Base-by-base conservation (phyloP, 2,329 filamentous ascomycete species). In the Phialophora chinensis region DNA sequence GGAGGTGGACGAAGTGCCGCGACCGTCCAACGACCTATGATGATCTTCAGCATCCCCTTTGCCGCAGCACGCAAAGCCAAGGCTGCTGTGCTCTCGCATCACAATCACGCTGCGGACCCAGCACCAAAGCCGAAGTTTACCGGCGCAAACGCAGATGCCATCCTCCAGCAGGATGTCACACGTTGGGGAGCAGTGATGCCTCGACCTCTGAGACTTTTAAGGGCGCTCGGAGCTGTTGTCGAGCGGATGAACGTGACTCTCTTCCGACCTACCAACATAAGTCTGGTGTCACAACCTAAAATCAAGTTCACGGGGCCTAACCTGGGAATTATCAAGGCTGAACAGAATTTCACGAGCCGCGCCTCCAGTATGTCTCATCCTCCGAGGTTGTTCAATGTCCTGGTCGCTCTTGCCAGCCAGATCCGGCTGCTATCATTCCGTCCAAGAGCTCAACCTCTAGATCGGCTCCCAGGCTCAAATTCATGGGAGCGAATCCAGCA, bases 291-390 rank as follows among this genome's bases (percentile, higher is more conserved):
- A 33, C 8, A 3, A 10, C 31, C 31, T 33, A 11, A 33, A 11
- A 12, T 44, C 35, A 59, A 59, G 12, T 27, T 47, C 38, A 59
- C n/a, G 25, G 56, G 38, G 29, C 33, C 56, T 11, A 59, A 59
- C 14, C 33, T 29, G 23, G 33, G 17, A 25, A 31, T 47, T 10
- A 31, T 59, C 38, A 59, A 44, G 14, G 56, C 2, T 0, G 44
- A 47, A 6, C 56, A 59, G 20, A 59, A 47, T 38, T 17, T 27
- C 35, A 54, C 59, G 23, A 53, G 20, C 31, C 35, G n/a, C 11
- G 47, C 31, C 35, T 10, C 59, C 23, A n/a, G 11, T 23, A 61
- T 44, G 49, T 31, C 31, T 38, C 59, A 38, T 17, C 59, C 59
- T 17, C 8, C 11, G 59, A 20, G 38, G 49, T 3, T 61, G 12